Evolutionary conservation across 148 eudicot species (phyloP).

Genomic region (Silene uniflora): DNA sequence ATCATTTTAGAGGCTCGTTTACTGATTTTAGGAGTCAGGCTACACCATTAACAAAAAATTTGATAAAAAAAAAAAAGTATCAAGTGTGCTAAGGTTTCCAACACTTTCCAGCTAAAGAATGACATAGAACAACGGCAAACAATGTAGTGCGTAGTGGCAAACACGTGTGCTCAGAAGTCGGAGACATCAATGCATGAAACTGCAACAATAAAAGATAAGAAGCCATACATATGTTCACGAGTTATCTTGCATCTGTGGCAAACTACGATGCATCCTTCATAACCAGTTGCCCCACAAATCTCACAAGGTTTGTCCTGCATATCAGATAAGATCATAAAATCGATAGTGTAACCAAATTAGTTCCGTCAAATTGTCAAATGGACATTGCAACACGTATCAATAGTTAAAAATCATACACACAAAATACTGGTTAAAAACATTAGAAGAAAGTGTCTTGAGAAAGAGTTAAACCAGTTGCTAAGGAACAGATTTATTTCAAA

Average conservation of each 20-base stretch:
- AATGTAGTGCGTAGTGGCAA: not conserved
- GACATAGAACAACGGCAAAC: not conserved
- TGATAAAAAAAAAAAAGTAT: too few relatives aligned
- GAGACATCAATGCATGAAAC: not conserved
- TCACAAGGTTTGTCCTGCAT: slow-evolving; percentile 36
- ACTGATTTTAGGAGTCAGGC: too few relatives aligned
- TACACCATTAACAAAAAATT: not conserved
- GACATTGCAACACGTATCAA: slow-evolving; percentile 5
- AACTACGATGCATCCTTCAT: slow-evolving; percentile 8
- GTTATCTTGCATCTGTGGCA: slow-evolving; percentile 30
- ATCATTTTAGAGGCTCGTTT: too few relatives aligned
- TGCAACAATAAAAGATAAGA: slow-evolving; percentile 3
- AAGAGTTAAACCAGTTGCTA: not conserved
- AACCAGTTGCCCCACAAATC: slow-evolving; percentile 29
- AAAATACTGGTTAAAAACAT: not conserved
- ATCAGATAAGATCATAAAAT: not conserved
- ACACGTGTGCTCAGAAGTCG: not conserved
- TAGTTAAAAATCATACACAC: not conserved
- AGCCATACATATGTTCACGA: slow-evolving; percentile 24
- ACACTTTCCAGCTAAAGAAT: not conserved
- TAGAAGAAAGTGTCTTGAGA: not conserved
- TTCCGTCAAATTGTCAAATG: not conserved
- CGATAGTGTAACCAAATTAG: not conserved
- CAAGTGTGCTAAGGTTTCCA: not conserved
- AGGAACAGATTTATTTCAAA: not conserved